Conservation (phyloP, 192 early-diverging fungal genomes). For the Obelidium mucronatum region DNA sequence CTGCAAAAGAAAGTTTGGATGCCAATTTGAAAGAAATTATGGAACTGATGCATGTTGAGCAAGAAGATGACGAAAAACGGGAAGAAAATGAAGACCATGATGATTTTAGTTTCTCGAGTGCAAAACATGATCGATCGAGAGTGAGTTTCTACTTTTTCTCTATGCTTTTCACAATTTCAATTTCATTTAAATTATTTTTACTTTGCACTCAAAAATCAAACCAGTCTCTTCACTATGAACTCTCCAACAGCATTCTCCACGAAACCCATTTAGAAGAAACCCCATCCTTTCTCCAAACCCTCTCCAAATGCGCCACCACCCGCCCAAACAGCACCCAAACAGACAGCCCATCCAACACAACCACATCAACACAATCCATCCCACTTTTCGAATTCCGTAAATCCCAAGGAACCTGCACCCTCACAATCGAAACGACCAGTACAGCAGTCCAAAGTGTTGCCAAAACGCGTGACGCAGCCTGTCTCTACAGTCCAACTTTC, state of each 20-base stretch:
- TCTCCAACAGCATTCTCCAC: no score
- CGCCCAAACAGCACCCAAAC: not conserved
- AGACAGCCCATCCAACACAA: not conserved
- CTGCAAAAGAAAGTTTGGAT: not conserved
- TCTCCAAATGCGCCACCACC: not conserved
- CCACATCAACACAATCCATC: not conserved
- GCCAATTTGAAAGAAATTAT: constrained; percentile 12
- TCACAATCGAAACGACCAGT: not conserved
- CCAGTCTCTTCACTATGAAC: no score
- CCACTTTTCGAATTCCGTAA: not conserved
- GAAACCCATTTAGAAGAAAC: no score
- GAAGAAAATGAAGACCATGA: not conserved
- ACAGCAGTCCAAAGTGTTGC: not conserved
- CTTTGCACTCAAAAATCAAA: no score
- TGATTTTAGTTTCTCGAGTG: not conserved
- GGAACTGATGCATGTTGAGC: not conserved
- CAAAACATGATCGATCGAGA: not conserved
- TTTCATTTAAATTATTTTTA: no score
- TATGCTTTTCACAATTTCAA: no score
- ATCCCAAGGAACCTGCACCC: not conserved
- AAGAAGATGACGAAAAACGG: constrained; percentile 2
- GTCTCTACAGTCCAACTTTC: not conserved
- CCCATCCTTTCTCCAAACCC: not conserved
- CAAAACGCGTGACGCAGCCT: not conserved
- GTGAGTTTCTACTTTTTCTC: constrained; percentile 2